Percentiles rank a stretch among this genome's conserved stretches.
Evolutionary conservation across 164 flowering plant genomes (phyloP).

Genomic region (Kingdonia uniflora): DNA sequence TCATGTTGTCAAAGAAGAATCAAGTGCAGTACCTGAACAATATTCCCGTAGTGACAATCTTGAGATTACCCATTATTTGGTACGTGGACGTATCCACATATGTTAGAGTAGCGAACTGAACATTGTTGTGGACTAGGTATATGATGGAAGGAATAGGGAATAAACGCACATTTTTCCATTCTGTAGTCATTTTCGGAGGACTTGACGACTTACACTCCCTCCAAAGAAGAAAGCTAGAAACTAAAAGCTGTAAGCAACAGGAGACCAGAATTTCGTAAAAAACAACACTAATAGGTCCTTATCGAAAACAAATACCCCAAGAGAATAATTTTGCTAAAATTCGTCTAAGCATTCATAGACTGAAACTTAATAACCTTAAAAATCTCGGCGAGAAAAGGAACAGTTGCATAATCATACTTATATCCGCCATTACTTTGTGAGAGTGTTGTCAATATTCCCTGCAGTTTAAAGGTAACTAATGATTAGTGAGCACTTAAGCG

Average conservation of each 20-base stretch:
- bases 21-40: constrained; percentile 61
- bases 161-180: constrained; percentile 74
- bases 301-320: background rate
- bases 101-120: constrained; percentile 89
- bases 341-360: background rate
- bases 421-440: no score
- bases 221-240: constrained; percentile 84
- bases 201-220: constrained; percentile 43
- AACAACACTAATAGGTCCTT: background rate
- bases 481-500: background rate
- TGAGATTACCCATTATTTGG: constrained; percentile 95
- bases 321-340: background rate
- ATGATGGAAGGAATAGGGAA: no score
- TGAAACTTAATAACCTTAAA: constrained; percentile 50
- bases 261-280: constrained; percentile 1
- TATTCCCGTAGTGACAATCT: constrained; percentile 90
- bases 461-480: constrained; percentile 10
- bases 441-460: constrained; percentile 98
- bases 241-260: constrained; percentile 42
- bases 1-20: background rate
- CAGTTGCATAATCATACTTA: no score
- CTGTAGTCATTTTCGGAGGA: constrained; percentile 75
- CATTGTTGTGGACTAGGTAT: no score
- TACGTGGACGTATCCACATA: constrained; percentile 95
- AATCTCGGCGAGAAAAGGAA: constrained; percentile 92